These are phyloP conservation scores for Kitagawia praeruptora DNA, from an alignment of 129 eudicot genomes.

Conservation along the genomic window DNA sequence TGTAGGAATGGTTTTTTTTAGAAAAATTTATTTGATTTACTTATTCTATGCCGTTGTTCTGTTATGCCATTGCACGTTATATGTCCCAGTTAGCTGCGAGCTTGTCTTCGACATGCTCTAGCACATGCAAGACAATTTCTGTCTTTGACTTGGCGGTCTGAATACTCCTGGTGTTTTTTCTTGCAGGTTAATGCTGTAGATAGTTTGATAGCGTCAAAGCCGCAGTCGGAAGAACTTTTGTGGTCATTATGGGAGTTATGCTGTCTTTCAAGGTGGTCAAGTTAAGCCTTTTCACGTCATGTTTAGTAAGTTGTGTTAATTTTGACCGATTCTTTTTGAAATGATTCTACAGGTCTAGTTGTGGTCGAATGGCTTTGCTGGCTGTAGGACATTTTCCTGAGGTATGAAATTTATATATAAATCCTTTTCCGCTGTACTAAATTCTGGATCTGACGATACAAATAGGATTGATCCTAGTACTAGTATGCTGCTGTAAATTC, in stretches of 20 bases:
- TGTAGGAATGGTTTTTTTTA: background rate
- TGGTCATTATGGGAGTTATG: conserved; percentile 92
- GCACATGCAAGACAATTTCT: background rate
- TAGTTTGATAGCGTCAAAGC: conserved; percentile 47
- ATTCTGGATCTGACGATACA: background rate
- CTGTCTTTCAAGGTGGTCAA: conserved; percentile 64
- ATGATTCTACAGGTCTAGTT: conserved; percentile 54
- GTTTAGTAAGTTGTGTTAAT: conserved; percentile 7
- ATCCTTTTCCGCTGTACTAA: background rate
- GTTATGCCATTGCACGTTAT: background rate
- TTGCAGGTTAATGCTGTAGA: conserved; percentile 69
- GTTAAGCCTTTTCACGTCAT: conserved; percentile 13
- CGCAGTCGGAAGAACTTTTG: conserved; percentile 59
- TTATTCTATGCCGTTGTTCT: background rate
- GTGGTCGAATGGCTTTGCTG: conserved; percentile 96
- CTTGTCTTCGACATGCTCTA: background rate
- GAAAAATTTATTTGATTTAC: background rate
- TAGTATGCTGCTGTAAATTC: background rate
- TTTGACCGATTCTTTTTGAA: conserved; percentile 7
- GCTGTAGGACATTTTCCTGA: conserved; percentile 76
- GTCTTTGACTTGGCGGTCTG: background rate
- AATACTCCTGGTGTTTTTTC: conserved; percentile 13
- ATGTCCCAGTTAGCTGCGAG: background rate
- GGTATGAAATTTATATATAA: conserved; percentile 26
- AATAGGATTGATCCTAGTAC: background rate